Base-by-base conservation (phyloP, 768 basidiomycete genomes). In the Lanmaoa rubissima region DNA sequence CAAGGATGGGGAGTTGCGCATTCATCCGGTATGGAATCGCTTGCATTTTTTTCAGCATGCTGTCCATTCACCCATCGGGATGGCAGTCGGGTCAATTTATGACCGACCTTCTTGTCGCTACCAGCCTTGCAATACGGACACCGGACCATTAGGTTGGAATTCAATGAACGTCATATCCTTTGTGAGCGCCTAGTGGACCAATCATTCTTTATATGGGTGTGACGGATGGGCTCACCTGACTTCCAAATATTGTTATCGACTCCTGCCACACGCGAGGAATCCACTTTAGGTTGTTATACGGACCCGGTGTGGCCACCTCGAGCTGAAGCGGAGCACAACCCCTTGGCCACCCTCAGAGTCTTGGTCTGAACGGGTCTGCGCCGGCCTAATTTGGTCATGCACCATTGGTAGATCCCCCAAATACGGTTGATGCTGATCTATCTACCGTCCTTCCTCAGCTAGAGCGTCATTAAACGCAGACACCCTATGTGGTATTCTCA, bases 31-130 rank as follows among this genome's bases (percentile, higher is more conserved):
- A 61, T 5, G 69, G 49, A n/a, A 19, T 19, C 6, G 2, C 19
- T 24, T 24, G 11, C 40, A 12, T 36, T 12, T 9, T n/a, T 48
- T 54, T 34, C 26, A 17, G 5, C 21, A 14, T 31, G n/a, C 17
- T 16, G 34, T 28, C 38, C 38, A 28, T 51, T 44, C 26, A 43
- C 43, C 14, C 32, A 41, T 34, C 43, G 9, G 16, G 5, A 35
- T 59, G 10, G 26, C 51, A 72, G 69, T 40, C 52, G 1, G 66
- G 65, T 32, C 66, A 55, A 26, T 64, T 58, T 39, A 65, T 69
- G 69, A 57, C 45, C 11, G 66, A 72, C 45, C 54, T 70, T n/a
- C 38, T 70, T 24, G 68, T 72, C 2, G 69, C 70, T 38, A 69
- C 66, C 8, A 59, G 55, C 47, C 67, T 68, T 26, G 65, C 70